Percentiles rank a stretch among this genome's conserved stretches.
phyloP scores from a whole-genome alignment of 352 stramenopile genomes.

The Elongisporangium undulatum region DNA sequence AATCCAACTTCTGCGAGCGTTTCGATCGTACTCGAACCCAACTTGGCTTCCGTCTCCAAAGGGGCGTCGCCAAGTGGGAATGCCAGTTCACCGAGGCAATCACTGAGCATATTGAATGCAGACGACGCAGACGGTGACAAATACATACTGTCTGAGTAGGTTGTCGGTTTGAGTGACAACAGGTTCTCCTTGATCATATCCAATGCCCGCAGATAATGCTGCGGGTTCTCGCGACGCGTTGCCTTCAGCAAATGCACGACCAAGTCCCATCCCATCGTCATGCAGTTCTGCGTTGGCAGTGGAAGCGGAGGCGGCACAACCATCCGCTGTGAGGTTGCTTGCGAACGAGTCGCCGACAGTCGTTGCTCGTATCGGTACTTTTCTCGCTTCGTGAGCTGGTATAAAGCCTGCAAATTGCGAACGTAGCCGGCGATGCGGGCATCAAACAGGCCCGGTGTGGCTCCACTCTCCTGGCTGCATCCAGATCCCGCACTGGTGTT shows the following conservation, averaged over 20 bases:
- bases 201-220: conserved; percentile 64
- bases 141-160: conserved; percentile 84
- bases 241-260: conserved; percentile 67
- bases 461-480: conserved; percentile 14
- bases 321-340: conserved; percentile 66
- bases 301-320: conserved; percentile 64
- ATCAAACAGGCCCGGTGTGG: conserved; percentile 52
- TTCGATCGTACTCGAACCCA: conserved; percentile 60
- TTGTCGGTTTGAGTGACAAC: conserved; percentile 63
- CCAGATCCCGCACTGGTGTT: conserved; percentile 13
- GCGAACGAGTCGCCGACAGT: conserved; percentile 38
- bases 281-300: conserved; percentile 78
- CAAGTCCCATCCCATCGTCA: conserved; percentile 82
- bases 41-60: conserved; percentile 16
- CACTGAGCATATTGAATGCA: conserved; percentile 71
- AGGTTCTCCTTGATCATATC: conserved; percentile 75
- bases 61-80: conserved; percentile 6
- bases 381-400: conserved; percentile 78
- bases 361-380: conserved; percentile 77
- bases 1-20: conserved; percentile 73
- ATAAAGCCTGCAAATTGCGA: conserved; percentile 63
- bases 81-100: conserved; percentile 57
- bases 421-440: conserved; percentile 66
- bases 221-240: conserved; percentile 54
- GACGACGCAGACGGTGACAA: conserved; percentile 63